Base-by-base conservation (phyloP, 805 yeast genomes). In the Debaryomyces maramus region DNA sequence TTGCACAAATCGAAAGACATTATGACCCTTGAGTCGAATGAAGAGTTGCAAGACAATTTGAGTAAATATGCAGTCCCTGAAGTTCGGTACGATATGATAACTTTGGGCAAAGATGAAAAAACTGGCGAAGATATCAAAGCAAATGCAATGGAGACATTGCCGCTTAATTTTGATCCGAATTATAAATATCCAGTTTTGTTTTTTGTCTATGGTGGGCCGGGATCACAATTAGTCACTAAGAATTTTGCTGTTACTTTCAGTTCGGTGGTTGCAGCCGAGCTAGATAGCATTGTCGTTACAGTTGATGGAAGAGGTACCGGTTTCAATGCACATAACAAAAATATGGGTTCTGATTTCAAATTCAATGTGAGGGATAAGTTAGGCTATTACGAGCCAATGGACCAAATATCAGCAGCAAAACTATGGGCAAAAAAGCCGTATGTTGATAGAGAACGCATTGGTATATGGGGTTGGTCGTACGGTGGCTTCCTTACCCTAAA, bases 271-370 rank as follows among this genome's bases (percentile, higher is more conserved):
- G 83, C 96, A 0, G 78, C 96, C 1, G 83, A 82, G 50, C 70
- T 86, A 46, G 75, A 84, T 52, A 88, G 95, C 2, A 77, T 93
- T 35, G 96, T 93, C 6, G 96, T 93, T 1, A 86, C 96, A 1
- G 95, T 93, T 3, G 99, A 93, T 63, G 98, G 98, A 0, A 78
- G 99, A 51, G 99, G 99, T 21, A 93, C 99, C 1, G 98, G 97
- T 0, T 87, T 73, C 61, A 87, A 81, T 64, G 96, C 96, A 10
- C 47, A 50, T 31, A 62, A 64, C 35, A 39, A 38, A 1, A 77
- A 83, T 37, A 58, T 76, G 36, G 73, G 73, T 1, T 51, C 74
- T 3, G 39, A 56, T 8, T 93, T 83, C 68, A 79, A 96, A 58
- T 77, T 85, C 19, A 60, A 79, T 24, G 98, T 93, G 2, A 78